Evolutionary conservation across 306 rosid species (phyloP).

Genomic region (Gynostemma pentaphyllum): DNA sequence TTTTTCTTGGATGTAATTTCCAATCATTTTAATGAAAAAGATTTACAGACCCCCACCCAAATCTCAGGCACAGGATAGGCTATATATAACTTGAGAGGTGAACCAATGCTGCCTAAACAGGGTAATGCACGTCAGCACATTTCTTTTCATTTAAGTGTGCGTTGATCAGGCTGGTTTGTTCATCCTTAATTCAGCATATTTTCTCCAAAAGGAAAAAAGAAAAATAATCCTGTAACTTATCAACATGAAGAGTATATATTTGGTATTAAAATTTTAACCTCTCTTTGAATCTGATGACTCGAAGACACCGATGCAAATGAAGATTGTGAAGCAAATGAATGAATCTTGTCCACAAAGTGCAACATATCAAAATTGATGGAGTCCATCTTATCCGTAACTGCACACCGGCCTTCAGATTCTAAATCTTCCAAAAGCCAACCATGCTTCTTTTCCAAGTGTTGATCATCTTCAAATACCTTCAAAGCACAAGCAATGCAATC

Average conservation of each 20-base stretch:
- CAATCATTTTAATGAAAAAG: not conserved
- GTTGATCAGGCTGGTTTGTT: not conserved
- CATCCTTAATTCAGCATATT: not conserved
- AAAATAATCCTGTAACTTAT: not conserved
- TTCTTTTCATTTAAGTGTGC: not conserved
- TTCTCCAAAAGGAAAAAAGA: not conserved
- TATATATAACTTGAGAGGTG: not conserved
- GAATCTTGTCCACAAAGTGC: constrained; percentile 16
- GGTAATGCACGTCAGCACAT: not conserved
- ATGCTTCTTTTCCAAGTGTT: constrained; percentile 27
- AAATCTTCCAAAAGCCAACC: constrained; percentile 20
- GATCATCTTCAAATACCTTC: constrained; percentile 34
- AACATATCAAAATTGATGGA: constrained; percentile 24
- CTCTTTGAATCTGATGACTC: constrained; percentile 20
- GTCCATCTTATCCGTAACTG: constrained; percentile 31
- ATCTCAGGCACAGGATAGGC: not conserved
- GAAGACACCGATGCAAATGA: constrained; percentile 21
- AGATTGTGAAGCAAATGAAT: constrained; percentile 17
- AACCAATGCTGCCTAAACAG: not conserved
- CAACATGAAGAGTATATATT: not conserved
- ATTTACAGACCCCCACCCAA: not conserved
- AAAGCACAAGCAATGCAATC: constrained; percentile 33
- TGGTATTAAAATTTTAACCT: constrained; percentile 30
- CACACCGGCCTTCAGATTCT: constrained; percentile 48
- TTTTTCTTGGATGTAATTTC: not conserved